Conservation (phyloP, 768 basidiomycete genomes). For the Lactifluus piperatus region DNA sequence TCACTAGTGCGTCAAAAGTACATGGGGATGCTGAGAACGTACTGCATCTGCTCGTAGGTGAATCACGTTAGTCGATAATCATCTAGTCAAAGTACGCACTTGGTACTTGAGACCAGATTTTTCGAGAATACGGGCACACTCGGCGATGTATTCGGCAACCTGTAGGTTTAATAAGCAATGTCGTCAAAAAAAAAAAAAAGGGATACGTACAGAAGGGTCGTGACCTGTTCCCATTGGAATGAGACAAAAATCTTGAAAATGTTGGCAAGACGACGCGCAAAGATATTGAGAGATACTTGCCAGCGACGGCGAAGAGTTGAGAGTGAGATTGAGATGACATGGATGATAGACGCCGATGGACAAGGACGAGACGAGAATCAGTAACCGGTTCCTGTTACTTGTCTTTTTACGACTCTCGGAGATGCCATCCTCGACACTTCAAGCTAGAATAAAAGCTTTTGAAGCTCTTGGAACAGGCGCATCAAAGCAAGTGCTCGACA, state of each 20-base stretch:
- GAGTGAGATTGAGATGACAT: slow-evolving; percentile 30
- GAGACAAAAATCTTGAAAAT: slow-evolving; percentile 70
- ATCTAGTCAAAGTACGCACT: slow-evolving; percentile 32
- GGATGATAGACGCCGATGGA: neutral
- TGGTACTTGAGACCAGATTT: slow-evolving; percentile 77
- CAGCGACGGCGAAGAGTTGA: slow-evolving; percentile 74
- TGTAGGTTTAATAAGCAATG: slow-evolving; percentile 23
- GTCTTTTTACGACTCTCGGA: neutral
- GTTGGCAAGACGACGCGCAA: slow-evolving; percentile 1
- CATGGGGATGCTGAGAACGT: slow-evolving; percentile 24
- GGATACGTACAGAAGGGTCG: slow-evolving; percentile 50
- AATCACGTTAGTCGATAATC: neutral
- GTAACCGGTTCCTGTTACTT: neutral
- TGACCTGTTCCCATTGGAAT: slow-evolving; percentile 71
- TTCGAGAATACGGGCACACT: slow-evolving; percentile 77
- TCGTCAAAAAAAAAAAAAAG: neutral
- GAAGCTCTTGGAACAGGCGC: slow-evolving; percentile 15
- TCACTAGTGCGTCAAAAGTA: neutral
- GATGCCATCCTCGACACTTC: slow-evolving; percentile 17
- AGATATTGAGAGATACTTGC: slow-evolving; percentile 28
- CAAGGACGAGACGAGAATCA: neutral
- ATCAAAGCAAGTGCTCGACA: slow-evolving; percentile 11
- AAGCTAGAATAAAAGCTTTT: slow-evolving; percentile 20
- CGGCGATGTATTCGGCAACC: slow-evolving; percentile 73
- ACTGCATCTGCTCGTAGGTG: slow-evolving; percentile 52